Evolutionary conservation across 2,329 filamentous ascomycete genomes (phyloP), one percentile per base, ranked within the genome.

Genomic region (Sclerotinia spermophila): DNA sequence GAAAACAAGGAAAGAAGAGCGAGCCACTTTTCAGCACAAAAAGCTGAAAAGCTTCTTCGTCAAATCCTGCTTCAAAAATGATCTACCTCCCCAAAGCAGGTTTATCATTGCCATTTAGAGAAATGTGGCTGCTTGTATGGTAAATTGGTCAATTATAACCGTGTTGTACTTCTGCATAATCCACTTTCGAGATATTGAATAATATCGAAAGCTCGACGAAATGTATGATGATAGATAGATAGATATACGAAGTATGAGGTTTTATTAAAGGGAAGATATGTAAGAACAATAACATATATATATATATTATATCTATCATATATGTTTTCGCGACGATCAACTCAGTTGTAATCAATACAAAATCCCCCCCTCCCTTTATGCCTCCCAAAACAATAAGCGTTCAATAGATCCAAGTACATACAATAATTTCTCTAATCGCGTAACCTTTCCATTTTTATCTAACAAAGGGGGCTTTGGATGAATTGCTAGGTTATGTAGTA

Each of bases 381-480:
- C n/a, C 13, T 13, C 11, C 45, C 53, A 21, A 68, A 35, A 35
- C 45, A 53, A 59, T 48, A 38, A 15, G 30, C 8, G 21, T 60
- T 59, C 38, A 21, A 60, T 59, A 58, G 40, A 68, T 59, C 51
- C 30, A 19, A 56, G 40, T 24, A 24, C 35, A 33, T 24, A 24
- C 35, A 33, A 27, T 61, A 8, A 33, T 44, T 45, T 45, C 44
- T 30, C n/a, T 24, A 59, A 59, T 58, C 65, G 65, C 19, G 65
- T 67, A 67, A 59, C 38, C 51, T 59, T 67, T 67, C 65, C 65
- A 55, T 67, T 67, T 67, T 42, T 15, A 51, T 35, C 19, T n/a
- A n/a, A 19, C 27, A 67, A 44, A 42, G n/a, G 65, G 65, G 33
- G 51, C 11, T 35, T 58, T 45, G 44, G 21, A 40, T 38, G 40